phyloP scores from a whole-genome alignment of 2,329 filamentous ascomycete genomes.

The Trichoderma lentiforme region DNA sequence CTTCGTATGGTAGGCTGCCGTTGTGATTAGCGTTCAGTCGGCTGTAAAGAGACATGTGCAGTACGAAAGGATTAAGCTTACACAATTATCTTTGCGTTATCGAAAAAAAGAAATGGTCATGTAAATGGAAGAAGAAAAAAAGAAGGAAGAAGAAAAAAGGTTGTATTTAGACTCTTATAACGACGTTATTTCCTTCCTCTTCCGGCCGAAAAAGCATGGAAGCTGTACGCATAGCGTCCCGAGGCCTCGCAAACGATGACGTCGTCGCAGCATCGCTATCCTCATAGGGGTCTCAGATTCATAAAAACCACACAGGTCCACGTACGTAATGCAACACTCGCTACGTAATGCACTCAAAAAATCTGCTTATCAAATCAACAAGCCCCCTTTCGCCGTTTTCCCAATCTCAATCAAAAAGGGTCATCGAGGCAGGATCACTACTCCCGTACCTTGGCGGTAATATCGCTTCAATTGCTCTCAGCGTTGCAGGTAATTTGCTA shows the following conservation, averaged over 20 bases:
- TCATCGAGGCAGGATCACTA: background rate
- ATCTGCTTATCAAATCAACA: background rate
- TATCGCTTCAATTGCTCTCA: background rate
- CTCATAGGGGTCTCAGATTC: background rate
- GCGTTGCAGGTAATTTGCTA: background rate
- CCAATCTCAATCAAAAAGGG: background rate
- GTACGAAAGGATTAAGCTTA: background rate
- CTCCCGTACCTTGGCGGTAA: background rate
- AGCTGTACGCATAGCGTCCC: background rate
- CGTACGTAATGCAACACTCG: no score
- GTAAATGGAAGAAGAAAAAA: background rate
- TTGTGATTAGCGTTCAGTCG: background rate
- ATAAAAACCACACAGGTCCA: no score
- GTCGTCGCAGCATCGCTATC: background rate
- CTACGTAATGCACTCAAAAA: background rate
- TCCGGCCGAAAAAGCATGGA: background rate
- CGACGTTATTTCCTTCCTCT: background rate
- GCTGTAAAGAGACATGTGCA: no score
- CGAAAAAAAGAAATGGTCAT: background rate
- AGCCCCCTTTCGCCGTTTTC: background rate
- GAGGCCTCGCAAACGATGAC: slow-evolving; percentile 11
- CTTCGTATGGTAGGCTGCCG: background rate
- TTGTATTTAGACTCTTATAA: background rate
- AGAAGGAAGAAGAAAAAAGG: background rate
- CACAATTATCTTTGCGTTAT: background rate